Base-by-base conservation (phyloP, 306 rosid genomes). In the Medicago ruthenica region DNA sequence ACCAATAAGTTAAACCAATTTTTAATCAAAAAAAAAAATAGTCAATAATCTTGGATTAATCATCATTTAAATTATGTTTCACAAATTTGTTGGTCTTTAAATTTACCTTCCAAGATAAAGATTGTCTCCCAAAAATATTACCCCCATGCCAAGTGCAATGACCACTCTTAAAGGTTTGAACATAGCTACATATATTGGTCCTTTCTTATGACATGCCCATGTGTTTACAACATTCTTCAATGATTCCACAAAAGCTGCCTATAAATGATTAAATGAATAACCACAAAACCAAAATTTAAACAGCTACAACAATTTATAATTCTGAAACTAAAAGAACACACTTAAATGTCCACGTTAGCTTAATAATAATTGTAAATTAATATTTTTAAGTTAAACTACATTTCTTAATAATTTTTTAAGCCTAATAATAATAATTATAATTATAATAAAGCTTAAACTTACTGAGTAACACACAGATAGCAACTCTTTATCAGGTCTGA, bases 81-180 rank as follows among this genome's bases (percentile, higher is more conserved):
- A 54, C 18, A 72, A 47, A 44, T 5, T 51, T 21, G 0, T 0
- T 24, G 21, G 0, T 15, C 9, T 45, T 10, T 18, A 48, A 14
- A 45, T 1, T 11, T 67, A 87, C 89, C 89, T 85, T 81, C 86
- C 85, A 9, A 88, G 82, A 57, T 76, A 85, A 51, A 85, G 82
- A 57, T 45, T 53, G 18, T 86, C 92, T 17, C 92, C 76, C 10
- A 88, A 78, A 74, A 88, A 81, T 16, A 73, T 1, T n/a, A 88
- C 3, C 11, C 92, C 92, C 86, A 84, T 50, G 48, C 20, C 71
- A 82, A 88, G 13, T 34, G 89, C 88, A 68, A 86, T 62, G 59
- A 86, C 88, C 45, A 88, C 68, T 16, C 84, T 83, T 31, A 84
- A 58, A 12, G 89, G 92, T 7, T 0, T 70, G 45, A 88, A 86